A percentile compares a stretch with the other conserved stretches of the same genome.
These are phyloP conservation scores for Phytophthora sp. DNA, from an alignment of 352 stramenopile species.

Conservation along the genomic window DNA sequence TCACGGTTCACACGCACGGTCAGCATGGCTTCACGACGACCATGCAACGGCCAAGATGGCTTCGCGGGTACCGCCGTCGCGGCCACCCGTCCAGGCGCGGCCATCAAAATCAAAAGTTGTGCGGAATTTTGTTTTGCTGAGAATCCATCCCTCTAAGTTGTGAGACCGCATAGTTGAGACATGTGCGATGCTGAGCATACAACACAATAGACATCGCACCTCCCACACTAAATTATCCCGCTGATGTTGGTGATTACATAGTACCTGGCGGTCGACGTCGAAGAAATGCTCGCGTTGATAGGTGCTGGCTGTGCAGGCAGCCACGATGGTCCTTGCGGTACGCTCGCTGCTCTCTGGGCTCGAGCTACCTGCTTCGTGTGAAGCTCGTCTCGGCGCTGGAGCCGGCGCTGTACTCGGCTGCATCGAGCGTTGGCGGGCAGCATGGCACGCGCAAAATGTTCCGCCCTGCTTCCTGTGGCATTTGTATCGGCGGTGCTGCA, in stretches of 20 bases:
- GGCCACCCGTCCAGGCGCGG: constrained; percentile 7
- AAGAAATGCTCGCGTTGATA: constrained; percentile 12
- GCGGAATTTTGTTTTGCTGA: constrained; percentile 1
- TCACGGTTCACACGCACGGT: constrained; percentile 1
- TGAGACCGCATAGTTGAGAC: constrained; percentile 17
- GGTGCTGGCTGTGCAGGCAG: constrained; percentile 12
- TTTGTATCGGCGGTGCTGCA: not conserved
- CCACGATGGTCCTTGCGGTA: not conserved
- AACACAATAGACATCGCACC: not conserved
- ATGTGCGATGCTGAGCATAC: not conserved
- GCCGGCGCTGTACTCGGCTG: too few species aligned
- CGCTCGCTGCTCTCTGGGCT: not conserved
- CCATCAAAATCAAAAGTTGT: constrained; percentile 8
- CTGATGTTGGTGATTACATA: not conserved
- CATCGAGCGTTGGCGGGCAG: too few species aligned
- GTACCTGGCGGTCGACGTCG: not conserved
- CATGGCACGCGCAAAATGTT: not conserved
- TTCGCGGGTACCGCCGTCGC: too few species aligned
- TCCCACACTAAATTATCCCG: constrained; percentile 6
- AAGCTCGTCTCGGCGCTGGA: not conserved
- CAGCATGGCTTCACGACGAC: not conserved
- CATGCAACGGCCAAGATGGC: not conserved
- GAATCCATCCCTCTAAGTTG: constrained; percentile 9
- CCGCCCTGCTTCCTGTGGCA: not conserved
- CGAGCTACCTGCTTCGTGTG: not conserved